These are phyloP conservation scores for Venturia aucupariae DNA, from an alignment of 2,329 filamentous ascomycete genomes.

Conservation along the genomic window DNA sequence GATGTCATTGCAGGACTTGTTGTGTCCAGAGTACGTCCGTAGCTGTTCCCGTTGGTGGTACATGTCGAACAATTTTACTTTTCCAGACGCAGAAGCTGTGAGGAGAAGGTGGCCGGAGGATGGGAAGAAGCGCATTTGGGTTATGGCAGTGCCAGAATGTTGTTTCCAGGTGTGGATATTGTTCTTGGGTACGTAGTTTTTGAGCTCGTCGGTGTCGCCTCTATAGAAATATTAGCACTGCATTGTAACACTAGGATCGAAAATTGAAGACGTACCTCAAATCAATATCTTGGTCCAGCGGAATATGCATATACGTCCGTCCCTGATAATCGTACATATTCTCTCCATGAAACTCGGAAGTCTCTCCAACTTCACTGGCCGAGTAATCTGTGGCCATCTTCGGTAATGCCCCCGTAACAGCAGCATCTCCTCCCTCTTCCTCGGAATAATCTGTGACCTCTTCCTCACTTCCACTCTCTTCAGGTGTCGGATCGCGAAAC, in stretches of 20 bases:
- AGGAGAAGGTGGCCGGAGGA: constrained; percentile 77
- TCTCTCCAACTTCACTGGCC: constrained; percentile 51
- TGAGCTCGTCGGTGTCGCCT: constrained; percentile 69
- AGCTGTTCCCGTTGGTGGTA: constrained; percentile 84
- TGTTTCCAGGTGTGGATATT: constrained; percentile 82
- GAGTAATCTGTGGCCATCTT: constrained; percentile 49
- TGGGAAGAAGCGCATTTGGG: constrained; percentile 83
- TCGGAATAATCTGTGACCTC: constrained; percentile 71
- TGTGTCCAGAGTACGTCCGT: constrained; percentile 84
- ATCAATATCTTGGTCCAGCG: constrained; percentile 80
- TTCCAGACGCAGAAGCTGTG: constrained; percentile 81
- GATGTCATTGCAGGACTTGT: constrained; percentile 80
- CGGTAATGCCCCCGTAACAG: constrained; percentile 33
- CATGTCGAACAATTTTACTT: constrained; percentile 88
- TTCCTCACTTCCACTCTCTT: constrained; percentile 59
- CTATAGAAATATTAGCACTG: constrained; percentile 17
- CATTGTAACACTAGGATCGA: background rate
- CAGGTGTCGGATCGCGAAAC: constrained; percentile 66
- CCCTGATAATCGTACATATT: constrained; percentile 88
- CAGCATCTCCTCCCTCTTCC: constrained; percentile 42
- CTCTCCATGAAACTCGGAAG: constrained; percentile 75
- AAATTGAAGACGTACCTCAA: constrained; percentile 18
- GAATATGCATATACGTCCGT: constrained; percentile 94
- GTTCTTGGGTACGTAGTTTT: constrained; percentile 94
- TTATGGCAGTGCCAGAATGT: constrained; percentile 73